These are phyloP conservation scores for Aspergillus nomiae DNA, from an alignment of 2,329 filamentous ascomycete genomes.

Conservation along the genomic window DNA sequence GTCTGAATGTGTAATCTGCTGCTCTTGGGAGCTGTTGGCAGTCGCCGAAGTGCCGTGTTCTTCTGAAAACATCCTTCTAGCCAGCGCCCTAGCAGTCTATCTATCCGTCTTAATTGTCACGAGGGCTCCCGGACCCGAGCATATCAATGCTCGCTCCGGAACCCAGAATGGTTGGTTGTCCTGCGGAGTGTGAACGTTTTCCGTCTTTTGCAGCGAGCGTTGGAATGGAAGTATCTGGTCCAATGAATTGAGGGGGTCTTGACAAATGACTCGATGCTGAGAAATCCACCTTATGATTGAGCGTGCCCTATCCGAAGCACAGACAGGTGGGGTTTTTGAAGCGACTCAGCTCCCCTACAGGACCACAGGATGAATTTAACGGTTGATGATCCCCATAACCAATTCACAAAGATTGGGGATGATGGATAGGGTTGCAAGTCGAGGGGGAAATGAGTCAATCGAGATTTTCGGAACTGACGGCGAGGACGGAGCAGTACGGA, in stretches of 20 bases:
- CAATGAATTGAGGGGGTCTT: constrained; percentile 9
- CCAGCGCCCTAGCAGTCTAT: constrained; percentile 37
- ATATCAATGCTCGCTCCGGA: constrained; percentile 45
- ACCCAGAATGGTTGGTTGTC: constrained; percentile 31
- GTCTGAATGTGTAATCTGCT: constrained; percentile 27
- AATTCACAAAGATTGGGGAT: constrained; percentile 4
- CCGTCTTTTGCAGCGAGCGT: constrained; percentile 5
- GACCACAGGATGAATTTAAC: constrained; percentile 26
- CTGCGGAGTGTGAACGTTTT: constrained; percentile 11
- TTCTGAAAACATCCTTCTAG: constrained; percentile 49
- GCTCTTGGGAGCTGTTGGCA: constrained; percentile 33
- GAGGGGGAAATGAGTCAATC: constrained; percentile 10
- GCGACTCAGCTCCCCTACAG: constrained; percentile 30
- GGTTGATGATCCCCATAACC: constrained; percentile 27
- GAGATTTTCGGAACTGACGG: constrained; percentile 12
- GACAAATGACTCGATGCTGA: constrained; percentile 28
- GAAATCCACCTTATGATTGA: constrained; percentile 25
- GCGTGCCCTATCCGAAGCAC: constrained; percentile 33
- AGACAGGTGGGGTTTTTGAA: constrained; percentile 31
- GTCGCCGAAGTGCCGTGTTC: constrained; percentile 41
- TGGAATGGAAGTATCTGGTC: constrained; percentile 1
- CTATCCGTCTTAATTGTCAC: constrained; percentile 40
- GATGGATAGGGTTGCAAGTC: constrained; percentile 11
- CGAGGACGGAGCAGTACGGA: constrained; percentile 16
- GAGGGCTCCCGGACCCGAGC: constrained; percentile 45